Evolutionary conservation across 2,329 filamentous ascomycete species (phyloP).

Genomic region (Aspergillus arachidicola): DNA sequence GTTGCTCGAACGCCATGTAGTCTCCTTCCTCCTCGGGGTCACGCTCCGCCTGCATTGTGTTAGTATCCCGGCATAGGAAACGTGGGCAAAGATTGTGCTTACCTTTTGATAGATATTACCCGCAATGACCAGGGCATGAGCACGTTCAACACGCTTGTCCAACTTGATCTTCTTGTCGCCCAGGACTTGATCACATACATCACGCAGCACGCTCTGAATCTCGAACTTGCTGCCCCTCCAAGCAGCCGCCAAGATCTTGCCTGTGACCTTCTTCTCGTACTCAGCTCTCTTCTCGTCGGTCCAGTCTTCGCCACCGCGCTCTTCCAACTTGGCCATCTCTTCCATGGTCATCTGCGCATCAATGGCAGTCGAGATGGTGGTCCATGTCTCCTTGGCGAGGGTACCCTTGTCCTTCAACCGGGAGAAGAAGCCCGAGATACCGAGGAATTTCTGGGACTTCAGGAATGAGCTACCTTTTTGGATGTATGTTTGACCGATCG

Average conservation of each 20-base stretch:
- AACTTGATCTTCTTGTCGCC: constrained; percentile 77
- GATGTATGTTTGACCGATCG: constrained; percentile 88
- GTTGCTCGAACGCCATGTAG: constrained; percentile 97
- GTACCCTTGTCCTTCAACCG: constrained; percentile 95
- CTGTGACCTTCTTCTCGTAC: constrained; percentile 92
- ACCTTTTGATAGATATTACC: constrained; percentile 90
- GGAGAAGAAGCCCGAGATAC: constrained; percentile 92
- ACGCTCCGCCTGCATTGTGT: constrained; percentile 68
- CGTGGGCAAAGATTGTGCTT: constrained; percentile 33
- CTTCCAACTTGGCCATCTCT: constrained; percentile 96
- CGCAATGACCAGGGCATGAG: constrained; percentile 83
- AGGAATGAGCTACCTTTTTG: constrained; percentile 84
- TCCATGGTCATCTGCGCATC: constrained; percentile 98
- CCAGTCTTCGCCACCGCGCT: constrained; percentile 94
- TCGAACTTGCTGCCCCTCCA: constrained; percentile 98
- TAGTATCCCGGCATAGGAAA: constrained; percentile 8
- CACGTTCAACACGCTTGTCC: constrained; percentile 85
- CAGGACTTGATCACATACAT: constrained; percentile 88
- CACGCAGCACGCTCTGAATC: constrained; percentile 91
- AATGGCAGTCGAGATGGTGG: constrained; percentile 92
- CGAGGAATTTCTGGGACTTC: constrained; percentile 95
- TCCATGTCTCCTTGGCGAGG: constrained; percentile 97
- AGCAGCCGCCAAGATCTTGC: constrained; percentile 95
- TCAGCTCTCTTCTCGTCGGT: constrained; percentile 96
- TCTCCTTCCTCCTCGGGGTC: constrained; percentile 96